A percentile compares a stretch with the other conserved stretches of the same genome.
Evolutionary conservation across 257 asterid genomes (phyloP).

Genomic region (Jaltomata sinuosa): DNA sequence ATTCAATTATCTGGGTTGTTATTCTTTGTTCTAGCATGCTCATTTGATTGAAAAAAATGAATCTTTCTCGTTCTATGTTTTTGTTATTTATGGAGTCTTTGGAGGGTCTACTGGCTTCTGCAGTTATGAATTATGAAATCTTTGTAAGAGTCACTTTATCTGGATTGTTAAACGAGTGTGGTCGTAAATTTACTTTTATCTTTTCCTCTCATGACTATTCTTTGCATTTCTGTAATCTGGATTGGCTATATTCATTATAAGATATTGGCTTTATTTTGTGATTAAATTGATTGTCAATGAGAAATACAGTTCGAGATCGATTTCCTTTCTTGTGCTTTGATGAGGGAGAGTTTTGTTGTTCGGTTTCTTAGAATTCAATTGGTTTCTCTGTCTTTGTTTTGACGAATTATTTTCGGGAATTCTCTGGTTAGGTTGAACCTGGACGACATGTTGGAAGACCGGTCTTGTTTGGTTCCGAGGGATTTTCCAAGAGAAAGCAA

Average conservation of each 20-base stretch:
- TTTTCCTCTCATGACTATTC: background rate
- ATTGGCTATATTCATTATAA: background rate
- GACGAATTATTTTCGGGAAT: background rate
- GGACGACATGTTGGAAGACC: slow-evolving; percentile 71
- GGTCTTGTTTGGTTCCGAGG: slow-evolving; percentile 62
- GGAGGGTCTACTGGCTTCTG: slow-evolving; percentile 1
- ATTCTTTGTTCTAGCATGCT: slow-evolving; percentile 10
- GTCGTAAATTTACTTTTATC: background rate
- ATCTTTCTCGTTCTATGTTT: slow-evolving; percentile 4
- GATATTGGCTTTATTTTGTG: background rate
- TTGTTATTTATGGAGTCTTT: background rate
- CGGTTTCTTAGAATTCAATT: background rate
- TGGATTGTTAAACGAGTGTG: slow-evolving; percentile 7
- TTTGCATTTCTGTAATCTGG: background rate
- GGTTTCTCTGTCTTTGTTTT: background rate
- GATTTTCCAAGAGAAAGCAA: slow-evolving; percentile 45
- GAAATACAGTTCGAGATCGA: background rate
- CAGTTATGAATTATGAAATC: slow-evolving; percentile 1
- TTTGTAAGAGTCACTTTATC: background rate
- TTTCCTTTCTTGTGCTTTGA: background rate
- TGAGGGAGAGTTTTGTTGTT: background rate
- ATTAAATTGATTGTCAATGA: background rate
- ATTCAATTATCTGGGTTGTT: slow-evolving; percentile 11
- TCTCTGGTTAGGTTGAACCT: slow-evolving; percentile 12
- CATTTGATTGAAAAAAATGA: slow-evolving; percentile 26